phyloP scores from a whole-genome alignment of 352 stramenopile species.

The Blastocystis sp. region DNA sequence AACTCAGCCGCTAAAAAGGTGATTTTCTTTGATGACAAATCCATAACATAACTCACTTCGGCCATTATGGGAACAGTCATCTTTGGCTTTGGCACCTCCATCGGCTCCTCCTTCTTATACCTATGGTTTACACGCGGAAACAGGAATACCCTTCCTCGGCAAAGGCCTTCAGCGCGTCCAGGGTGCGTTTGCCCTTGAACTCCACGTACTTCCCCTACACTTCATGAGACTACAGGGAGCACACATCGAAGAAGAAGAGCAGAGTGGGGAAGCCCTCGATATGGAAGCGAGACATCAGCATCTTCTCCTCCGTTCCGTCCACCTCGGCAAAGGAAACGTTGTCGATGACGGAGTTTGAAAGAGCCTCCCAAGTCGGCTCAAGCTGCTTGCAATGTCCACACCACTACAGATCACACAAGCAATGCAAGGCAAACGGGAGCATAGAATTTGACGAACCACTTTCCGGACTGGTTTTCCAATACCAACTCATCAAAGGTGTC shows the following conservation, averaged over 20 bases:
- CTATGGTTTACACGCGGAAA: not conserved
- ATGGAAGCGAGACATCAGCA: constrained; percentile 74
- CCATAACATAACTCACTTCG: not conserved
- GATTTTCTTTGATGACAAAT: not conserved
- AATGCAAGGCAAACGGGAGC: constrained; percentile 52
- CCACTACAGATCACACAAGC: constrained; percentile 54
- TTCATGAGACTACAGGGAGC: not conserved
- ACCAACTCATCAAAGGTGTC: constrained; percentile 43
- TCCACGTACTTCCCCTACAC: constrained; percentile 68
- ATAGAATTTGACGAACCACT: constrained; percentile 73
- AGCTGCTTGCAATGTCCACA: constrained; percentile 76
- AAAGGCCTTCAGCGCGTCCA: constrained; percentile 72
- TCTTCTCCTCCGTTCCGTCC: constrained; percentile 75
- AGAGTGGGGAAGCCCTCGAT: constrained; percentile 89
- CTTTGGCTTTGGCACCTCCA: not conserved
- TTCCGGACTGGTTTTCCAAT: not conserved
- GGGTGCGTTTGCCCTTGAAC: constrained; percentile 71
- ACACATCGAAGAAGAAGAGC: constrained; percentile 83
- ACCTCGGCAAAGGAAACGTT: not conserved
- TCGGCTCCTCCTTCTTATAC: not conserved
- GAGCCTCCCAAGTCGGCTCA: constrained; percentile 77
- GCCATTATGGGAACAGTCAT: not conserved
- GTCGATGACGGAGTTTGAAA: not conserved
- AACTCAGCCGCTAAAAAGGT: not conserved
- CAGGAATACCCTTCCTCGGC: constrained; percentile 70